Evolutionary conservation across 768 basidiomycete genomes (phyloP).

Genomic region (Pulveroboletus sp.): DNA sequence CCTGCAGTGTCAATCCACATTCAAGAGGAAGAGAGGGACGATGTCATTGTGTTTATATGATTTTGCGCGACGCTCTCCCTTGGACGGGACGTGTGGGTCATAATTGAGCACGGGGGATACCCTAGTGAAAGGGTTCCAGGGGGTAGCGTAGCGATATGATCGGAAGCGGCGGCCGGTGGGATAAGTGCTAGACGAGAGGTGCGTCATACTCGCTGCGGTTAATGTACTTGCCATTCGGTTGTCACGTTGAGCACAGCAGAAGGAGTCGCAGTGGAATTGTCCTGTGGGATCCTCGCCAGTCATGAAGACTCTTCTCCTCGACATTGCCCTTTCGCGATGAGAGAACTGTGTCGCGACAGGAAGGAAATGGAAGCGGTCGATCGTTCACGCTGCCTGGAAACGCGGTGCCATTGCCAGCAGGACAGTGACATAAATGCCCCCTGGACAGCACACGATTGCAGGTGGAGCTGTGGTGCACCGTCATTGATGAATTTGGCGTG

Average conservation of each 20-base stretch:
- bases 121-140: slow-evolving; percentile 6
- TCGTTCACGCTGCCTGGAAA: slow-evolving; percentile 1
- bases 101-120: neutral
- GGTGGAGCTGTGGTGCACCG: neutral
- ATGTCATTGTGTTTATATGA: neutral
- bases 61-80: neutral
- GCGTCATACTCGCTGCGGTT: slow-evolving; percentile 7
- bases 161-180: neutral
- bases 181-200: neutral
- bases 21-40: too few relatives aligned
- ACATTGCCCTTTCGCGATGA: slow-evolving; percentile 2
- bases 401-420: slow-evolving; percentile 1
- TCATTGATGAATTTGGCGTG: slow-evolving; percentile 11
- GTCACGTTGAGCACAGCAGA: neutral
- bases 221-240: neutral
- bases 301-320: neutral
- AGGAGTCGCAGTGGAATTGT: neutral
- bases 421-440: neutral
- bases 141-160: neutral
- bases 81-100: neutral
- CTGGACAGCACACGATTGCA: neutral
- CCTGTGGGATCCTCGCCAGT: slow-evolving; percentile 1
- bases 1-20: neutral
- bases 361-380: slow-evolving; percentile 3
- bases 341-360: neutral